A percentile compares a stretch with the other conserved stretches of the same genome.
These are phyloP conservation scores for Penicillium vulpinum DNA, from an alignment of 2,329 filamentous ascomycete species.

Conservation along the genomic window DNA sequence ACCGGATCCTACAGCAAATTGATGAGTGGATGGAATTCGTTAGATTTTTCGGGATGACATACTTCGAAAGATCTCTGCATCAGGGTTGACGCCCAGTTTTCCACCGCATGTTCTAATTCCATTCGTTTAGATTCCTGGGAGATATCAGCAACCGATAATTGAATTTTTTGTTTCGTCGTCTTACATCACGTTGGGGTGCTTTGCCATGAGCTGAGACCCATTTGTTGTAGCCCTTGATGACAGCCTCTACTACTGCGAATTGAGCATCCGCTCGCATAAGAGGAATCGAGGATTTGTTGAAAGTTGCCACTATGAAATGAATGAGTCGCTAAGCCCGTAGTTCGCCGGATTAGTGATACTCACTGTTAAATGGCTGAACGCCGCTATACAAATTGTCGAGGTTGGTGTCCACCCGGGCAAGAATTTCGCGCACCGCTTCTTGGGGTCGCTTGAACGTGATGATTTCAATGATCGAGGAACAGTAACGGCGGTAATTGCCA, in stretches of 20 bases:
- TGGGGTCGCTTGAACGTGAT: slow-evolving; percentile 79
- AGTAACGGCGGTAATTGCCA: slow-evolving; percentile 92
- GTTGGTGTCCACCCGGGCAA: slow-evolving; percentile 73
- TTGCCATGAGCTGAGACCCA: slow-evolving; percentile 63
- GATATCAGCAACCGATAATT: slow-evolving; percentile 6
- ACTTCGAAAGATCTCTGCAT: slow-evolving; percentile 45
- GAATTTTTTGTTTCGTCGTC: slow-evolving; percentile 8
- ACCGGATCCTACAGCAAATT: slow-evolving; percentile 65
- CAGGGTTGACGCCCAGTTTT: slow-evolving; percentile 44
- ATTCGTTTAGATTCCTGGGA: slow-evolving; percentile 40
- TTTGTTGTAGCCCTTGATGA: slow-evolving; percentile 82
- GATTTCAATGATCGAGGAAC: slow-evolving; percentile 79
- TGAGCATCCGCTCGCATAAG: slow-evolving; percentile 78
- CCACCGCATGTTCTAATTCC: slow-evolving; percentile 41
- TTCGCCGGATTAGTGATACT: slow-evolving; percentile 26
- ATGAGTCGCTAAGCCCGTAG: not conserved
- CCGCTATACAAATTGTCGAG: slow-evolving; percentile 74
- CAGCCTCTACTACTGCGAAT: slow-evolving; percentile 84
- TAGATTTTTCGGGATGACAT: not conserved
- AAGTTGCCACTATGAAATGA: slow-evolving; percentile 33
- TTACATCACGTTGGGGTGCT: slow-evolving; percentile 52
- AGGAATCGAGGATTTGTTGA: slow-evolving; percentile 43
- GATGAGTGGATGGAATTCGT: not conserved
- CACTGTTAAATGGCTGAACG: slow-evolving; percentile 66
- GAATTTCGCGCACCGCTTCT: slow-evolving; percentile 83